Percentiles rank a stretch among this genome's conserved stretches.
Conservation (phyloP, 2,329 filamentous ascomycete species). For the Simplicillium aogashimaense region DNA sequence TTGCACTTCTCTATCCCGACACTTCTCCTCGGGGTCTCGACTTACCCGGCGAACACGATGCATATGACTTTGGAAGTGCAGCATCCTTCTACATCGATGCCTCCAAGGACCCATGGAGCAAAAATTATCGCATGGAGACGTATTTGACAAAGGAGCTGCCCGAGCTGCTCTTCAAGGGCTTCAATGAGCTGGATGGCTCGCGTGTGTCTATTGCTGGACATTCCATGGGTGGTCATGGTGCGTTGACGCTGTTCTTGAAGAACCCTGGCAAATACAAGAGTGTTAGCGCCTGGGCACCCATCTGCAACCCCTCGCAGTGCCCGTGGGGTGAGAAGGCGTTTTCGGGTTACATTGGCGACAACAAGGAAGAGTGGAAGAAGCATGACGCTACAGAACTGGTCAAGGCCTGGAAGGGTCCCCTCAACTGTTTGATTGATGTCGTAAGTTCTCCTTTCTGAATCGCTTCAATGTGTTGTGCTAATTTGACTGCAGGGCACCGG, state of each 20-base stretch:
- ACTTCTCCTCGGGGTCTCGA: conserved; percentile 81
- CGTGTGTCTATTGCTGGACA: conserved; percentile 84
- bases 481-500: conserved; percentile 59
- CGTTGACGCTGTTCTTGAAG: conserved; percentile 83
- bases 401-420: conserved; percentile 57
- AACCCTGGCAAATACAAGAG: conserved; percentile 84
- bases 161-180: conserved; percentile 59
- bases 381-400: conserved; percentile 91
- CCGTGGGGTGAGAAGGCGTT: conserved; percentile 98
- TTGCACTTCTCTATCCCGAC: conserved; percentile 92
- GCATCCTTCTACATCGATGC: conserved; percentile 95
- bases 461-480: background rate
- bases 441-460: conserved; percentile 50
- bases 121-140: conserved; percentile 86
- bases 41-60: conserved; percentile 75
- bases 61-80: conserved; percentile 84
- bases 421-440: conserved; percentile 82
- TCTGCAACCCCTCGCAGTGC: conserved; percentile 74
- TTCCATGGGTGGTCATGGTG: conserved; percentile 95
- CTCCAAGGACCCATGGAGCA: conserved; percentile 60
- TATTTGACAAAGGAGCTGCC: conserved; percentile 92
- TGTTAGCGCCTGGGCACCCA: conserved; percentile 84
- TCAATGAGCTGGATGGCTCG: conserved; percentile 56
- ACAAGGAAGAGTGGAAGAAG: conserved; percentile 69
- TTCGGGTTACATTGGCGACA: conserved; percentile 73